Evolutionary conservation across 371 early-diverging fungal genomes (phyloP).

Genomic region (Cokeromyces recurvatus): DNA sequence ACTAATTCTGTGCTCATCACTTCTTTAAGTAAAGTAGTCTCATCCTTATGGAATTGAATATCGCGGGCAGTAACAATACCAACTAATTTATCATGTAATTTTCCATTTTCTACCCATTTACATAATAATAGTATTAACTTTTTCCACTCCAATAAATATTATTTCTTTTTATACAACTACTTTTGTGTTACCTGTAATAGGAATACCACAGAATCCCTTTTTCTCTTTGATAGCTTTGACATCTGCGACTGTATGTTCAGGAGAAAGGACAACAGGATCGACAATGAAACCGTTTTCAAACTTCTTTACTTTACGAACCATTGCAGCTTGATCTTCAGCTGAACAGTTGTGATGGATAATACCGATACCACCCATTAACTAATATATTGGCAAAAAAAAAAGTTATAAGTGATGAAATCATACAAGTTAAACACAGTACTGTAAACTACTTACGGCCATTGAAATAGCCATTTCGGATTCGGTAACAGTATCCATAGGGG

Average conservation of each 20-base stretch:
- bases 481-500: constrained; percentile 98
- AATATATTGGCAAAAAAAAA: constrained; percentile 12
- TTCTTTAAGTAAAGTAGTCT: constrained; percentile 48
- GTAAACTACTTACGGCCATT: constrained; percentile 78
- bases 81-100: constrained; percentile 81
- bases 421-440: too few relatives aligned
- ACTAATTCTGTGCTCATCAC: constrained; percentile 92
- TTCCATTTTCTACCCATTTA: constrained; percentile 80
- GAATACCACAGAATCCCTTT: constrained; percentile 95
- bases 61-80: constrained; percentile 96
- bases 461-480: constrained; percentile 95
- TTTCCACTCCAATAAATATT: too few relatives aligned
- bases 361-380: constrained; percentile 92
- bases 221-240: constrained; percentile 81
- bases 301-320: constrained; percentile 97
- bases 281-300: constrained; percentile 98
- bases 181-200: constrained; percentile 91
- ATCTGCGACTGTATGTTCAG: constrained; percentile 81
- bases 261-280: constrained; percentile 87
- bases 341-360: constrained; percentile 97
- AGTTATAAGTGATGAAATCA: too few relatives aligned
- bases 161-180: too few relatives aligned
- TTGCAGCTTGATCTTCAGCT: constrained; percentile 90
- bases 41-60: constrained; percentile 82
- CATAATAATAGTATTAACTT: too few relatives aligned